These are phyloP conservation scores for Hansenula lynferdii DNA, from an alignment of 1,139 yeast genomes.

Conservation along the genomic window DNA sequence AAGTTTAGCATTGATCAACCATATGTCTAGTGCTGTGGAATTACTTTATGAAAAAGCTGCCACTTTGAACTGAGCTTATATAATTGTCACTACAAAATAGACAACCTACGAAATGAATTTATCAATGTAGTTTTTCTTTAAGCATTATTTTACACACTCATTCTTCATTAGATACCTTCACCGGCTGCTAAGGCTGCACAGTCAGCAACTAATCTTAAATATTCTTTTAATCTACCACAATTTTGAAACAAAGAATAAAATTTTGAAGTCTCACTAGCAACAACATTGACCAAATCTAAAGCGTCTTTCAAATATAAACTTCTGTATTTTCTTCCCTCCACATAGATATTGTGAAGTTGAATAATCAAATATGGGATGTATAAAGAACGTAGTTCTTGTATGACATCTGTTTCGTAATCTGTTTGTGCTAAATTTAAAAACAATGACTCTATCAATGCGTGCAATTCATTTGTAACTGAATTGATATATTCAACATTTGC, in stretches of 20 bases:
- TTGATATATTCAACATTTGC: conserved; percentile 1
- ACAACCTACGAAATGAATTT: neutral
- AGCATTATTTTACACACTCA: too few species aligned
- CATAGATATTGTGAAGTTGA: conserved; percentile 53
- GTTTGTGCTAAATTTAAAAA: conserved; percentile 23
- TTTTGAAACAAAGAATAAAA: conserved; percentile 50
- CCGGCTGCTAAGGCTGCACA: conserved; percentile 24
- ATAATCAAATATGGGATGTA: conserved; percentile 74
- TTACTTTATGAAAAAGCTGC: conserved; percentile 92
- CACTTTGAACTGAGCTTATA: conserved; percentile 52
- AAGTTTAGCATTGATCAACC: conserved; percentile 80
- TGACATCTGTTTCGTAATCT: conserved; percentile 19
- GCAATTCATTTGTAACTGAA: conserved; percentile 18
- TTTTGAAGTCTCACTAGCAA: conserved; percentile 44
- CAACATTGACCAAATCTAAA: conserved; percentile 48
- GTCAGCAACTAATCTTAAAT: conserved; percentile 51
- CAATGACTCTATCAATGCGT: conserved; percentile 11
- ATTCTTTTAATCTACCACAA: conserved; percentile 60
- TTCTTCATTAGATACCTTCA: conserved; percentile 9
- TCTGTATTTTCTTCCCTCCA: conserved; percentile 33
- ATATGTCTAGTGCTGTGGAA: conserved; percentile 86
- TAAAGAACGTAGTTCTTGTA: conserved; percentile 45
- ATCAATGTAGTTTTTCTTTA: neutral
- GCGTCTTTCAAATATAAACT: conserved; percentile 44
- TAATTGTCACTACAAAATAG: too few species aligned